These are phyloP conservation scores for Teunomyces cretensis DNA, from an alignment of 805 yeast genomes.

Conservation along the genomic window DNA sequence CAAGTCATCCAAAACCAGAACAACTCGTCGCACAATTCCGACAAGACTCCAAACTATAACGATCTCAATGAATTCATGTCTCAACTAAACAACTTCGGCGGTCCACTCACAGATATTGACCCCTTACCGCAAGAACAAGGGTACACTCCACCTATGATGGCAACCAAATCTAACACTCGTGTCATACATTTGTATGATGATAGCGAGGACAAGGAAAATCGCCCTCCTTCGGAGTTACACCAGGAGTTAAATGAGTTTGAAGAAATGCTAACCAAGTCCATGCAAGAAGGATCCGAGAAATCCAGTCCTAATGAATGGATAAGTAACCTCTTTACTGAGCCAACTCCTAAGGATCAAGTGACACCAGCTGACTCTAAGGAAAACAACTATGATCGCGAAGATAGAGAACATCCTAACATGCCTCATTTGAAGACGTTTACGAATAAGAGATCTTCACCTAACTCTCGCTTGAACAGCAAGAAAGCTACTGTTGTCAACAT, in stretches of 20 bases:
- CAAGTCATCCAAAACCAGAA: slow-evolving; percentile 31
- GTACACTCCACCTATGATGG: slow-evolving; percentile 48
- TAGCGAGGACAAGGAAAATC: slow-evolving; percentile 27
- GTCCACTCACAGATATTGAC: slow-evolving; percentile 48
- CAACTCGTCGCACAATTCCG: slow-evolving; percentile 2
- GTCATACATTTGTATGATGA: slow-evolving; percentile 51
- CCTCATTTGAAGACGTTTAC: slow-evolving; percentile 34
- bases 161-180: slow-evolving; percentile 55
- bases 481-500: slow-evolving; percentile 29
- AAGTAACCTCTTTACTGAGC: slow-evolving; percentile 39
- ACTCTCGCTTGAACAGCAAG: slow-evolving; percentile 15
- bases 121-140: slow-evolving; percentile 39
- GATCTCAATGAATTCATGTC: slow-evolving; percentile 43
- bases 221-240: slow-evolving; percentile 18
- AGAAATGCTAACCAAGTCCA: slow-evolving; percentile 24
- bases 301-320: slow-evolving; percentile 46
- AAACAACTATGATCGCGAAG: slow-evolving; percentile 13
- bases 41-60: slow-evolving; percentile 26
- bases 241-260: slow-evolving; percentile 20
- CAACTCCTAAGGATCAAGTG: slow-evolving; percentile 39
- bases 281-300: slow-evolving; percentile 21
- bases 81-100: slow-evolving; percentile 40
- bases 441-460: slow-evolving; percentile 24
- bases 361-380: slow-evolving; percentile 18
- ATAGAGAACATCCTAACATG: slow-evolving; percentile 22